Base-by-base conservation (phyloP, 306 rosid species). In the Rosa lucieae region DNA sequence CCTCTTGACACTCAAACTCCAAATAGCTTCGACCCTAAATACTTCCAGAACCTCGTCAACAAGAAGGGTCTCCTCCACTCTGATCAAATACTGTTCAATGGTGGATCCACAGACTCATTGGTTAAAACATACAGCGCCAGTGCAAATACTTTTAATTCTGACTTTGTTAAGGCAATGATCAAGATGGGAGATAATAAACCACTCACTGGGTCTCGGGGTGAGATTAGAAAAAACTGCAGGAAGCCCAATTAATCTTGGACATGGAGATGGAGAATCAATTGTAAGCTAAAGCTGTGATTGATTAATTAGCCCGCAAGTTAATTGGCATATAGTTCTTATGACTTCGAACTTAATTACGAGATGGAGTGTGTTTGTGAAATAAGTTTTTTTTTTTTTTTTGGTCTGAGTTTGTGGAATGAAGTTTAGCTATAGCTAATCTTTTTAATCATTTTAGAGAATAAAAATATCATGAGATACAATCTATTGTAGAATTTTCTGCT, bases 151-250 rank as follows among this genome's bases (percentile, higher is more conserved):
- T 94, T 92, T 72, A 10, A 77, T 8, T 37, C 82, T 1, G 94
- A 92, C 83, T 94, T 94, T 66, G 88, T 32, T 5, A 35, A 81
- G 0, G 97, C 91, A 21, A 90, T 94, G 86, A 90, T 92, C 76
- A 92, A 78, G 83, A 94, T 94, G 98, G 97, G 97, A 32, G 81
- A 92, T 39, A 86, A 79, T 43, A 52, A 81, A 1, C 98, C 97
- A 46, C 86, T 92, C 26, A 92, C 91, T 51, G 97, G 97, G 10
- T 89, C 93, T 0, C 66, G 82, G 1, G 98, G 98, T 9, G 86
- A 94, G 84, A 90, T 94, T 63, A 89, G 98, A 78, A 88, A 80
- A 84, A 83, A 90, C 47, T 92, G 97, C 48, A 82, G 90, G 75
- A 84, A 70, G 73, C n/a, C 55, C 2, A 90, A 90, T 21, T 79